A percentile compares a stretch with the other conserved stretches of the same genome.
Evolutionary conservation across 108 stramenopile genomes (phyloP).

Genomic region (Conticribra guillardii): DNA sequence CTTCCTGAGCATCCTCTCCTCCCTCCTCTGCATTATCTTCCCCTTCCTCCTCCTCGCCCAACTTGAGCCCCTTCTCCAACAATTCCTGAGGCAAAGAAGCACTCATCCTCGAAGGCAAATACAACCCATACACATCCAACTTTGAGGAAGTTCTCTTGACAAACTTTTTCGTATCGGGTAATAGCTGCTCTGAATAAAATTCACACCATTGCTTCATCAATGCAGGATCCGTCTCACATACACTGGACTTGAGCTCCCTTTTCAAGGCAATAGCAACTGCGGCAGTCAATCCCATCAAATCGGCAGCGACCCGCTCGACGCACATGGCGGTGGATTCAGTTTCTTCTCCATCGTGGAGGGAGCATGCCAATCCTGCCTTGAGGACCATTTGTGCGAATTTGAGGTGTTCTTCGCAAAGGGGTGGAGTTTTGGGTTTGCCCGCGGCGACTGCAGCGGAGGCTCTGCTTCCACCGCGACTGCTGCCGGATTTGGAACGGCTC

Average conservation of each 20-base stretch:
- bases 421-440: constrained; percentile 58
- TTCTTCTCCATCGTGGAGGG: constrained; percentile 85
- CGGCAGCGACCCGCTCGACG: constrained; percentile 86
- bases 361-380: constrained; percentile 84
- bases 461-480: constrained; percentile 22
- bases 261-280: constrained; percentile 80
- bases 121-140: constrained; percentile 85
- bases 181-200: constrained; percentile 81
- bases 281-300: constrained; percentile 80
- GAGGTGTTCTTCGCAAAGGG: constrained; percentile 77
- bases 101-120: constrained; percentile 86
- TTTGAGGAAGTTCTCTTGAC: constrained; percentile 82
- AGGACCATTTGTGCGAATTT: constrained; percentile 84
- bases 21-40: constrained; percentile 39
- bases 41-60: constrained; percentile 45
- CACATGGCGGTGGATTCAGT: constrained; percentile 89
- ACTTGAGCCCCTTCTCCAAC: constrained; percentile 77
- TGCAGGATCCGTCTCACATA: constrained; percentile 54
- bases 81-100: constrained; percentile 72
- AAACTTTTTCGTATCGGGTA: constrained; percentile 83
- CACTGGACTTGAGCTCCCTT: constrained; percentile 65
- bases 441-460: constrained; percentile 37
- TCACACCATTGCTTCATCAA: constrained; percentile 84
- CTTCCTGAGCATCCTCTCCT: constrained; percentile 17
- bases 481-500: constrained; percentile 30